These are phyloP conservation scores for Paraphoma sp. DNA, from an alignment of 2,329 filamentous ascomycete genomes.

Conservation along the genomic window DNA sequence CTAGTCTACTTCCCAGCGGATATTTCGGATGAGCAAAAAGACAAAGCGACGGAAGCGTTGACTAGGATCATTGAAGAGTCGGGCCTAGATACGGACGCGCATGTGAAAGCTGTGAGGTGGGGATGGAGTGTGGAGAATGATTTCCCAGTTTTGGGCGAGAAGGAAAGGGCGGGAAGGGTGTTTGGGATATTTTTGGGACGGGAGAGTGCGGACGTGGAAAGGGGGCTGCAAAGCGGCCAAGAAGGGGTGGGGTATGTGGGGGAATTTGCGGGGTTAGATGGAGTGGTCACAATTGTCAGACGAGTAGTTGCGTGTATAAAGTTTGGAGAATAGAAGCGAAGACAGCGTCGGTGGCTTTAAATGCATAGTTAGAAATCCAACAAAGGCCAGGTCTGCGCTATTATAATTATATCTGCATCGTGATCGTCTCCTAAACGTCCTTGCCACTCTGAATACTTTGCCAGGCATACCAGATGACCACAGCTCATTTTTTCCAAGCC, in stretches of 20 bases:
- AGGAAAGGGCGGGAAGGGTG: neutral
- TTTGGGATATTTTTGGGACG: neutral
- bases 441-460: no score
- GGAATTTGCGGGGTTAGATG: neutral
- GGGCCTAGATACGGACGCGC: neutral
- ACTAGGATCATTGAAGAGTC: neutral
- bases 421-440: no score
- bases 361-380: no score
- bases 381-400: no score
- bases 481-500: no score
- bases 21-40: neutral
- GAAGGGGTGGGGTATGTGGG: neutral
- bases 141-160: neutral
- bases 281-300: neutral
- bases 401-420: no score
- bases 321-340: neutral
- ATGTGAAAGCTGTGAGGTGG: neutral
- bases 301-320: neutral
- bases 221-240: neutral
- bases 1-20: neutral
- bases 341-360: no score
- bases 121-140: constrained; percentile 1
- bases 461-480: no score
- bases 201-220: neutral
- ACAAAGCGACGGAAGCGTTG: neutral